Evolutionary conservation across 805 yeast species (phyloP).

Genomic region (Candida qinlingensis): DNA sequence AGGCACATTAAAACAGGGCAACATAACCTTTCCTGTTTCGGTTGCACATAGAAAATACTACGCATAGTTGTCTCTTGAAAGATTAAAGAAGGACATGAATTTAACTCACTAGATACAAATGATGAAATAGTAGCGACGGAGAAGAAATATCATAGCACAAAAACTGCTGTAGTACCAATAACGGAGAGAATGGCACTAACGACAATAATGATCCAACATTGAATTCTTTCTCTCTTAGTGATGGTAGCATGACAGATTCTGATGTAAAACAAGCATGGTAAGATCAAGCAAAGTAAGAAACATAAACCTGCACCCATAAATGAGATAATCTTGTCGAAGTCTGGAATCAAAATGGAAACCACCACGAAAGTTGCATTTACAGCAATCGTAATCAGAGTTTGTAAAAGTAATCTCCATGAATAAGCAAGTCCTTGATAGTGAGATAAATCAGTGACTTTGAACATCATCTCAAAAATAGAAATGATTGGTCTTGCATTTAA

Average conservation of each 20-base stretch:
- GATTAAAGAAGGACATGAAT: no score
- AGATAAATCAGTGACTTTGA: conserved; percentile 26
- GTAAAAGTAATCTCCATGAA: conserved; percentile 17
- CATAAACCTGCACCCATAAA: conserved; percentile 79
- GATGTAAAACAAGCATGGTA: conserved; percentile 72
- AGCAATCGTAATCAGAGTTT: conserved; percentile 25
- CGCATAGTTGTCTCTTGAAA: no score
- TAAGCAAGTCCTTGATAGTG: conserved; percentile 17
- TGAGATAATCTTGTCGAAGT: conserved; percentile 77
- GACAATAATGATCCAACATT: conserved; percentile 39
- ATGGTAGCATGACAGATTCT: conserved; percentile 45
- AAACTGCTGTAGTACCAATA: conserved; percentile 57
- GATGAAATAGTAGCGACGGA: no score
- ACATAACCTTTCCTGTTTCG: no score
- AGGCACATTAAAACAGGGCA: background rate
- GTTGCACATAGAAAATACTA: no score
- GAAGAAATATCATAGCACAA: conserved; percentile 16
- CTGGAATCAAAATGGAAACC: conserved; percentile 63
- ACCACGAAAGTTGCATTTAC: conserved; percentile 56
- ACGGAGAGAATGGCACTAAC: conserved; percentile 45
- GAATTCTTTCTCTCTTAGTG: conserved; percentile 31
- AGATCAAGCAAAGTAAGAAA: conserved; percentile 69
- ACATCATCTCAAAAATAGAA: conserved; percentile 57
- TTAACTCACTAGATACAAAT: no score
- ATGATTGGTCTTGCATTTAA: conserved; percentile 78